Evolutionary conservation across 768 basidiomycete species (phyloP), one percentile per base, ranked within the genome.

Genomic region (Macrocybe gigantea): DNA sequence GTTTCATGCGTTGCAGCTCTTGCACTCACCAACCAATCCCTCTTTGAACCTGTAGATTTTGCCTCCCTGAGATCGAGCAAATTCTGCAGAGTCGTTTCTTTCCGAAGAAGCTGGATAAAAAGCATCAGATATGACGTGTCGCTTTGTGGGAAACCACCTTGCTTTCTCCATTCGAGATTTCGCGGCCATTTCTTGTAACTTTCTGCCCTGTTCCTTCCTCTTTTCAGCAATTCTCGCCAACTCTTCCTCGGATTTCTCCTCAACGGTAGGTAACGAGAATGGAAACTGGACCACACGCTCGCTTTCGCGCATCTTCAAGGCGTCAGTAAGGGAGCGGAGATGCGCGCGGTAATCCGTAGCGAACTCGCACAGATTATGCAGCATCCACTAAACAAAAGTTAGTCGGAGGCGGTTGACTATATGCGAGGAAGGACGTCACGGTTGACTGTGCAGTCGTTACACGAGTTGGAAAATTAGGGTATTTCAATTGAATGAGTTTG

Each of bases 171-270:
- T 69, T 29, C 95, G 69, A 45, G 83, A 83, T 62, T 84, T 90
- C 0, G 88, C 86, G 29, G 93, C 91, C 55, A 94, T 78, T 63
- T 97, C 94, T 65, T 96, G 94, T 44, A 99, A 63, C 59, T 90
- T 83, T 47, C 80, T 76, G 0, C 92, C 93, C 57, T 93, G 88
- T 64, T 97, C 94, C 60, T 78, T 83, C 47, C 87, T 69, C 63
- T 80, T 85, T 64, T 97, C 93, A 1, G 85, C 72, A 34, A 83
- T 77, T 33, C 81, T 75, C 4, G 82, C 78, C 0, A 96, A 64
- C 59, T 97, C 93, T 56, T 97, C 95, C 53, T 94, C 91, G 0
- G 89, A 86, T 66, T 94, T 96, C 63, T 93, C 90, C 36, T 90
- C 85, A 1, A 74, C 64, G 1, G 77, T 74, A 7, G 75, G 73